Evolutionary conservation across 2,329 filamentous ascomycete genomes (phyloP).

Genomic region (Aspergillus fumigatus): DNA sequence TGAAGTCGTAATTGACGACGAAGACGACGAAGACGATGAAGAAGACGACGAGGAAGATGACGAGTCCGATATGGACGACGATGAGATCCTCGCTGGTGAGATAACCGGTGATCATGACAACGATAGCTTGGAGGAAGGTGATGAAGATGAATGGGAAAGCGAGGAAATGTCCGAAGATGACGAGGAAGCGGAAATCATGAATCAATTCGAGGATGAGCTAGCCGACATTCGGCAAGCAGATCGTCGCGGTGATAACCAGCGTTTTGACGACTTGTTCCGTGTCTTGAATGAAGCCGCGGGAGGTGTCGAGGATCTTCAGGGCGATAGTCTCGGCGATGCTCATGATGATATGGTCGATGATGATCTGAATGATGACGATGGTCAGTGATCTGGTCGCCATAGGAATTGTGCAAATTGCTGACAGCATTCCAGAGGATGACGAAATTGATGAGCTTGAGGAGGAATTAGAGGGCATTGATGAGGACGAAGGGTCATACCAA

Average conservation of each 20-base stretch:
- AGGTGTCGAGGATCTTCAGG: slow-evolving; percentile 40
- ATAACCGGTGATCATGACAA: slow-evolving; percentile 54
- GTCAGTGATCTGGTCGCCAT: slow-evolving; percentile 28
- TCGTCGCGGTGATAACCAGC: slow-evolving; percentile 39
- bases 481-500: slow-evolving; percentile 40
- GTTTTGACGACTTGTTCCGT: slow-evolving; percentile 45
- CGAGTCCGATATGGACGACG: slow-evolving; percentile 57
- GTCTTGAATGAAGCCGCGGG: slow-evolving; percentile 39
- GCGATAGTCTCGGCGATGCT: slow-evolving; percentile 46
- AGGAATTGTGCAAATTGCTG: slow-evolving; percentile 9
- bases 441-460: slow-evolving; percentile 44
- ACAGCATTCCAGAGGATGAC: slow-evolving; percentile 54
- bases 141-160: slow-evolving; percentile 48
- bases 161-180: slow-evolving; percentile 46
- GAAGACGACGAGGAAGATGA: slow-evolving; percentile 58
- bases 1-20: slow-evolving; percentile 81
- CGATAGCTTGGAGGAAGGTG: slow-evolving; percentile 44
- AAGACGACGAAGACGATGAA: slow-evolving; percentile 60
- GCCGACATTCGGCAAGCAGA: slow-evolving; percentile 38
- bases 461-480: slow-evolving; percentile 42
- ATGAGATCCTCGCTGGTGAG: slow-evolving; percentile 49
- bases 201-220: slow-evolving; percentile 40
- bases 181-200: slow-evolving; percentile 43
- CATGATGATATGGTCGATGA: slow-evolving; percentile 48
- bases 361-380: slow-evolving; percentile 56